These are phyloP conservation scores for Daedaleopsis sinensis DNA, from an alignment of 768 basidiomycete species.

Conservation along the genomic window DNA sequence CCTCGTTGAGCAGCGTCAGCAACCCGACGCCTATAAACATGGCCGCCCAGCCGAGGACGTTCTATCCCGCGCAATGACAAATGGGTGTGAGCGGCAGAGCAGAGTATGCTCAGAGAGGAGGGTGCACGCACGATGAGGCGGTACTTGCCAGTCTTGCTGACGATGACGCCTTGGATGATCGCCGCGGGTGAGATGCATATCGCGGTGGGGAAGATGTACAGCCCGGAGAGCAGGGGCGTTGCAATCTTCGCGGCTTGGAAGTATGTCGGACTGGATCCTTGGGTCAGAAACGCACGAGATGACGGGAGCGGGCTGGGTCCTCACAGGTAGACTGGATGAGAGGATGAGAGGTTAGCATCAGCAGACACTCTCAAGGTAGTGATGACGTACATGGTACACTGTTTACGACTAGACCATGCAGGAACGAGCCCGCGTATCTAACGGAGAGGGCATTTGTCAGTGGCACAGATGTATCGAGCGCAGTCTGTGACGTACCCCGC, in stretches of 20 bases:
- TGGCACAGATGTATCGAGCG: too few relatives aligned
- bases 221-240: conserved; percentile 40
- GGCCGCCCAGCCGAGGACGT: conserved; percentile 39
- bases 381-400: conserved; percentile 24
- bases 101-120: neutral
- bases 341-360: neutral
- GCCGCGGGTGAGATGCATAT: conserved; percentile 43
- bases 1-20: conserved; percentile 32
- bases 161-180: conserved; percentile 38
- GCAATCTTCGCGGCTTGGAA: conserved; percentile 47
- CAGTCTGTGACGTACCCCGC: conserved; percentile 1
- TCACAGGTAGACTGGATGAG: conserved; percentile 40
- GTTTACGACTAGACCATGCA: conserved; percentile 31
- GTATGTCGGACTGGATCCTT: conserved; percentile 37
- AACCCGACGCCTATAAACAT: conserved; percentile 41
- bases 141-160: conserved; percentile 38
- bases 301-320: too few relatives aligned
- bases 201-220: conserved; percentile 37
- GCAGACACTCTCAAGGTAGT: neutral
- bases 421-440: conserved; percentile 39
- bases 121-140: conserved; percentile 28
- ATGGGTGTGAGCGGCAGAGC: too few relatives aligned
- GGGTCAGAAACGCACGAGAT: neutral
- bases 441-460: neutral
- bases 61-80: too few relatives aligned